Evolutionary conservation across 2,329 filamentous ascomycete genomes (phyloP), one percentile per base, ranked within the genome.

Genomic region (Neodidymelliopsis sp.): DNA sequence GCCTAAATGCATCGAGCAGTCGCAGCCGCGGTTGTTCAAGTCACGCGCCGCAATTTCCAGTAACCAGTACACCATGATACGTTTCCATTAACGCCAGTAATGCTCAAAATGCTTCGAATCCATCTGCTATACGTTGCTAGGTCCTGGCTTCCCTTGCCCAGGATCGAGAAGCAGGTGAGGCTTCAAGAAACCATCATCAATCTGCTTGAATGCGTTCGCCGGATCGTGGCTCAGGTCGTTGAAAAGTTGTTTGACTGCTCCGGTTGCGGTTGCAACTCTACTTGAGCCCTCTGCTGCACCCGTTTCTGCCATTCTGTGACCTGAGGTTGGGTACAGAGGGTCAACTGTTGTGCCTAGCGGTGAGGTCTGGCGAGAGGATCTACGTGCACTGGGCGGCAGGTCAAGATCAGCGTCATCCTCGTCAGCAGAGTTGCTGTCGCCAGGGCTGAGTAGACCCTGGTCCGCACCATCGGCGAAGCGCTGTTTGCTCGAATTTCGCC

Each of bases 171-270:
- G 74, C 45, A 97, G 75, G 68, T 87, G 90, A 13, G 93, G 93
- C 79, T 97, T 97, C 74, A 97, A 92, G 71, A 91, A 97, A 53
- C 92, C 91, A 73, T 99, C 94, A 71, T 99, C 94, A 52, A 99
- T 78, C 74, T 96, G 92, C 60, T 86, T 87, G 73, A 99, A 96
- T 75, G 95, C 84, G 34, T 89, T 91, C 8, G 90, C 89, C 33
- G 95, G 91, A 70, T 99, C 94, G 39, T 96, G 91, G 1, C 88
- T 83, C 12, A 88, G 82, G 1, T 85, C 84, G 19, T 83, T 89
- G 60, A 96, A 85, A 7, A 99, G 78, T 67, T 93, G 89, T 47
- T 86, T 85, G 49, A 97, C 85, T 0, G 91, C 89, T 22, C 85
- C 88, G 15, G 85, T 83, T 9, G 90, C 90, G 20, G 84, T 89